Evolutionary conservation across 352 stramenopile species (phyloP).

Genomic region (Pythium sp.): DNA sequence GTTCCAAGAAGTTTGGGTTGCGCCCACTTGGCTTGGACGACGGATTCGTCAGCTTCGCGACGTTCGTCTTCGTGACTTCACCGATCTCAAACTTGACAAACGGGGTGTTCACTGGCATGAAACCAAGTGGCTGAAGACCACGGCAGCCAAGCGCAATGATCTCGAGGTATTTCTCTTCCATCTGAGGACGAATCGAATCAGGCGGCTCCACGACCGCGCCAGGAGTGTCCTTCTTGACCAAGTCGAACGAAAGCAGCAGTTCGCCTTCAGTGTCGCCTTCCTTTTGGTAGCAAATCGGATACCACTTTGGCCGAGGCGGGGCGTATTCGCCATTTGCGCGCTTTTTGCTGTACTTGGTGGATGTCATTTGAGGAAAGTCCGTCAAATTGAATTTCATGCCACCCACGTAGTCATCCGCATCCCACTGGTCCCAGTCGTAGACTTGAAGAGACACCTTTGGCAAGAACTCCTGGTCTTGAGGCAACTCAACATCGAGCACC

Average conservation of each 20-base stretch:
- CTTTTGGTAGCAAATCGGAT: constrained; percentile 57
- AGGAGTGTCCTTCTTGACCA: constrained; percentile 67
- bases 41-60: constrained; percentile 65
- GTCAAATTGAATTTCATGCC: constrained; percentile 52
- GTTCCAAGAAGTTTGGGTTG: constrained; percentile 90
- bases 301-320: constrained; percentile 66
- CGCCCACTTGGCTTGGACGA: constrained; percentile 72
- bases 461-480: constrained; percentile 55
- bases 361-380: constrained; percentile 58
- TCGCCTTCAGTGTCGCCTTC: constrained; percentile 70
- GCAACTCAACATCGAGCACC: constrained; percentile 69
- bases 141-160: constrained; percentile 81
- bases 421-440: constrained; percentile 74
- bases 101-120: constrained; percentile 82
- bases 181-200: constrained; percentile 54
- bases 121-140: constrained; percentile 71
- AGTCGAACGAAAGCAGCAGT: constrained; percentile 72
- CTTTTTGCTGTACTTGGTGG: constrained; percentile 53
- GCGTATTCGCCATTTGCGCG: constrained; percentile 47
- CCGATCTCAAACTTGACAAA: constrained; percentile 86
- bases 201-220: constrained; percentile 54
- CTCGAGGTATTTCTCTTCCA: constrained; percentile 71
- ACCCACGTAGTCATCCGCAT: constrained; percentile 72
- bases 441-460: constrained; percentile 75
- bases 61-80: constrained; percentile 55